Conservation (phyloP, 164 flowering plant species). For the Paratinospora sagittata region DNA sequence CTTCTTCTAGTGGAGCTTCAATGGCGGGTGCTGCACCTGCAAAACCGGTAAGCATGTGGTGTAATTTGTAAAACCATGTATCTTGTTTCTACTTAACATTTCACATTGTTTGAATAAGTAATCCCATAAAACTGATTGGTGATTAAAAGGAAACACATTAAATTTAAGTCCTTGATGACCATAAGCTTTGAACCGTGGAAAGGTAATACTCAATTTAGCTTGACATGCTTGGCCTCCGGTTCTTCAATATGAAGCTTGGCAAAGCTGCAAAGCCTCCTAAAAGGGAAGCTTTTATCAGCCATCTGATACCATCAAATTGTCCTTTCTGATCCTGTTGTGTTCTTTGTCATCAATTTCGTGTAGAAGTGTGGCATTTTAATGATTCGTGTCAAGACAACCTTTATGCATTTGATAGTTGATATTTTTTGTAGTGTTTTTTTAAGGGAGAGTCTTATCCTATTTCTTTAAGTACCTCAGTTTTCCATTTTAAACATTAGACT, state of each 20-base stretch:
- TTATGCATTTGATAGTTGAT: no score
- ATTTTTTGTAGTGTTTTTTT: no score
- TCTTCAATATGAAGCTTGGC: not conserved
- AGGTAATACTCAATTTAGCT: not conserved
- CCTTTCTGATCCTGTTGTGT: no score
- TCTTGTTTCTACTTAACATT: not conserved
- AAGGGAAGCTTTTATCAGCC: no score
- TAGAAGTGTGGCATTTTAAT: no score
- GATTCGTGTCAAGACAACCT: no score
- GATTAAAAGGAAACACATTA: not conserved
- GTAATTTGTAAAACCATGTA: not conserved
- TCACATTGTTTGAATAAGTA: not conserved
- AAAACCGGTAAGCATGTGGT: constrained; percentile 28
- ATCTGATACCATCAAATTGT: no score
- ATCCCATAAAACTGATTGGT: not conserved
- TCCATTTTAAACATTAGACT: no score
- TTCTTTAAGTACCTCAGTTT: no score
- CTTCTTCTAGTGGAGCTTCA: constrained; percentile 41
- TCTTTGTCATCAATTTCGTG: no score
- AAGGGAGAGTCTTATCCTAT: no score
- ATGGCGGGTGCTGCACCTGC: constrained; percentile 37
- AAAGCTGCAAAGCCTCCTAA: not conserved
- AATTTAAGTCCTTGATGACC: not conserved
- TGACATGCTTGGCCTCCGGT: not conserved
- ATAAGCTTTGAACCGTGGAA: not conserved